Evolutionary conservation across 2,329 filamentous ascomycete genomes (phyloP), one percentile per base, ranked within the genome.

Genomic region (Trichoderma sp.): DNA sequence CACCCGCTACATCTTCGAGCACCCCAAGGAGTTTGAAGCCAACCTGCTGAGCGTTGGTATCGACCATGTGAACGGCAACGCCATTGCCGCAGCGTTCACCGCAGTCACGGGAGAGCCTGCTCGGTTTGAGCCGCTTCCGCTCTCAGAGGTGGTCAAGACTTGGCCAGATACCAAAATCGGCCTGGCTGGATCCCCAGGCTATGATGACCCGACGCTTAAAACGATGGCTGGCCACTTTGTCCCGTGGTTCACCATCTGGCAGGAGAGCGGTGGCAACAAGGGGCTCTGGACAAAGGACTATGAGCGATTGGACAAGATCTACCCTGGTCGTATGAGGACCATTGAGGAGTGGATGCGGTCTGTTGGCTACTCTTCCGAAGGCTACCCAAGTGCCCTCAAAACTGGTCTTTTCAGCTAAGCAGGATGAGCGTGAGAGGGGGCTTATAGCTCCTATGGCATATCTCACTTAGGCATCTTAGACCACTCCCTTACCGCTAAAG

Each of bases 341-440:
- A 55, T 67, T 4, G 66, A 67, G 41, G 43, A 68, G n/a, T 68
- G 66, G 66, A 67, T 68, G 66, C 43, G 55, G 15, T 67, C 64
- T 7, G 66, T 67, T 12, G 34, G 57, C 15, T 67, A 66, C 24
- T 63, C 61, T n/a, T 30, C 54, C 14, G 64, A 66, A 0, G 51
- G 12, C 10, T 30, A 73, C n/a, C 17, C 24, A 0, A n/a, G 6
- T 12, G 30, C 30, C 1, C 19, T 50, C 5, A 57, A 55, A 44
- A 30, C 61, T 6, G 52, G 44, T 3, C n/a, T 60, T 12, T 60
- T 60, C 9, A 15, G 57, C 30, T 24, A 9, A 28, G 12, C 19
- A 19, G 17, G 12, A 5, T 1, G 12, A 14, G 34, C 12, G 5
- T 14, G 10, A 12, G 34, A 4, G 12, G 10, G 7, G 4, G 34